A percentile compares a stretch with the other conserved stretches of the same genome.
These are phyloP conservation scores for Nymphaea thermarum DNA, from an alignment of 164 flowering plant species.

Conservation along the genomic window DNA sequence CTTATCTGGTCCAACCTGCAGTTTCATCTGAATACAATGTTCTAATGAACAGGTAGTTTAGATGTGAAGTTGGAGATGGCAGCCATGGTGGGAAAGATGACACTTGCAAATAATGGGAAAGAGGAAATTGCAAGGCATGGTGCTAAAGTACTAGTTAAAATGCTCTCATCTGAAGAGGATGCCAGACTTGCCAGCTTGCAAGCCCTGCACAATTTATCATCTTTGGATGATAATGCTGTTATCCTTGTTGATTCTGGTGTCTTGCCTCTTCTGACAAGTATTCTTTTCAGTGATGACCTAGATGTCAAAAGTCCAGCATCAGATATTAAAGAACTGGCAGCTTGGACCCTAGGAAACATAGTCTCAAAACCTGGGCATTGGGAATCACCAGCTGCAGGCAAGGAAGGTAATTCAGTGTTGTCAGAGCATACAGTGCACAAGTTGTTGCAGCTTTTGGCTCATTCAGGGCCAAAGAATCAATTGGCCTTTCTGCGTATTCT, in stretches of 20 bases:
- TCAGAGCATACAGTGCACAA: slow-evolving; percentile 27
- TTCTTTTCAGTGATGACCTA: slow-evolving; percentile 21
- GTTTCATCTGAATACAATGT: not conserved
- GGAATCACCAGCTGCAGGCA: slow-evolving; percentile 41
- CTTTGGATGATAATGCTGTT: slow-evolving; percentile 43
- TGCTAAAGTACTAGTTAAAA: slow-evolving; percentile 28
- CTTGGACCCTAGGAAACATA: slow-evolving; percentile 24
- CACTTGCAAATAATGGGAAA: slow-evolving; percentile 37
- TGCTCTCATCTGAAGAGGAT: slow-evolving; percentile 31
- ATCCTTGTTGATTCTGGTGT: slow-evolving; percentile 43
- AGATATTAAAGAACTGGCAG: slow-evolving; percentile 23
- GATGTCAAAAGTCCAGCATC: slow-evolving; percentile 2
- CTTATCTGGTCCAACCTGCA: not conserved
- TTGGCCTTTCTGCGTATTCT: slow-evolving; percentile 34
- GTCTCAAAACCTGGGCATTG: slow-evolving; percentile 45
- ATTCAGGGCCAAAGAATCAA: slow-evolving; percentile 31
- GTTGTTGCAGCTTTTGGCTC: slow-evolving; percentile 24
- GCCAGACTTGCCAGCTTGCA: slow-evolving; percentile 31
- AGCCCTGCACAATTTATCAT: slow-evolving; percentile 39
- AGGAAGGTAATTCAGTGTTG: slow-evolving; percentile 31
- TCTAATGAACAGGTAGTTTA: slow-evolving; percentile 28
- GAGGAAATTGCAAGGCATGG: slow-evolving; percentile 41
- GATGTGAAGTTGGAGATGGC: slow-evolving; percentile 44
- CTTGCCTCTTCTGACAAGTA: slow-evolving; percentile 27
- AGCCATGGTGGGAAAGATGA: slow-evolving; percentile 35